Base-by-base conservation (phyloP, 73 alveolate species). In the Blepharisma stoltei region DNA sequence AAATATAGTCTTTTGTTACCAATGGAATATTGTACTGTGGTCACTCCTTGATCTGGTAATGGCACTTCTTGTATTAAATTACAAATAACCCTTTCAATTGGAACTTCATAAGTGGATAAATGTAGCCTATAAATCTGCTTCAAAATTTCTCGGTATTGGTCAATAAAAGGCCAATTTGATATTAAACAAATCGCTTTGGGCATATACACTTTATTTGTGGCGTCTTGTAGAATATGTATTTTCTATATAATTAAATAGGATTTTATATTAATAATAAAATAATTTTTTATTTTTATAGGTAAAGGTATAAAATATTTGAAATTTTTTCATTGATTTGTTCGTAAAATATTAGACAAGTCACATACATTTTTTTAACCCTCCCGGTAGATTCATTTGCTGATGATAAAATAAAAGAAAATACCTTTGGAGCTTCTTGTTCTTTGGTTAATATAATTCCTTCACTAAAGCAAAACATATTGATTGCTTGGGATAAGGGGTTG, bases 61-160 rank as follows among this genome's bases (percentile, higher is more conserved):
- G 95, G 88, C 14, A 88, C 84, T 75, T 88, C 95, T 20, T 84
- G 90, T 80, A 85, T 83, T 25, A 88, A 45, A 65, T 88, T 88
- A 20, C 83, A 81, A 27, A 88, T 68, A 77, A 77, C 76, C 45
- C 95, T 80, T 54, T 88, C 95, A 14, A 88, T 70, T 6, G 95
- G 95, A 66, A 88, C 76, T 20, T 47, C 80, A 65, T 83, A 84
- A 21, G 71, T 48, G 3, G 95, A 80, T 21, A 88, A 49, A 46
- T 85, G 90, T 0, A 88, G 54, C 23, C 90, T 71, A 54, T 85
- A 88, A n/a, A 88, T 77, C 43, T 83, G 45, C 44, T 81, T 88
- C 73, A 88, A 55, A 48, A 84, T 71, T 65, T 88, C 95, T 41
- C 75, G 73, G 75, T 54, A 88, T 11, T 78, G 79, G 53, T 75